A percentile compares a stretch with the other conserved stretches of the same genome.
phyloP scores from a whole-genome alignment of 441 rosid genomes.

The Adansonia grandidieri region DNA sequence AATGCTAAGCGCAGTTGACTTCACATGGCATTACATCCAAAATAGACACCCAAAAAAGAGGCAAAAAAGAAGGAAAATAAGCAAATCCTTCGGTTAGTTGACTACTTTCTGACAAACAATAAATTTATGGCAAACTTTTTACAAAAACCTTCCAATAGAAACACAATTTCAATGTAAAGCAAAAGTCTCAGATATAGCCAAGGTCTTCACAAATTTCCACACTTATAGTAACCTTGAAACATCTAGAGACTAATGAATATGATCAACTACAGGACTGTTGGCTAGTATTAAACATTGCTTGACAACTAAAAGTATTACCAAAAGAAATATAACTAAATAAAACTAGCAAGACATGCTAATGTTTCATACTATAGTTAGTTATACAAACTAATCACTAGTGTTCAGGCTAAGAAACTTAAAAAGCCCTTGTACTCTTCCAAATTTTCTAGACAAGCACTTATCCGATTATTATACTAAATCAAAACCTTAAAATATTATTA shows the following conservation, averaged over 20 bases:
- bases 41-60: slow-evolving; percentile 1
- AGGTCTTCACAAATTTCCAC: slow-evolving; percentile 6
- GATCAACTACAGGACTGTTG: neutral
- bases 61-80: neutral
- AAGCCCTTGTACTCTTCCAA: neutral
- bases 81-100: neutral
- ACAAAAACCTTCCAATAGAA: neutral
- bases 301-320: neutral
- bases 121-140: neutral
- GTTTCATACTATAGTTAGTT: neutral
- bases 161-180: neutral
- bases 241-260: slow-evolving; percentile 5
- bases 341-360: neutral
- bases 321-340: neutral
- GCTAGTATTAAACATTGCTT: slow-evolving; percentile 2
- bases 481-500: neutral
- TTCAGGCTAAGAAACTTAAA: neutral
- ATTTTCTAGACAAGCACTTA: neutral
- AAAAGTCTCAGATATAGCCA: neutral
- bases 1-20: neutral
- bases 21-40: slow-evolving; percentile 1
- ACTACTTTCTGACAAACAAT: slow-evolving; percentile 5
- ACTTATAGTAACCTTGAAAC: slow-evolving; percentile 5
- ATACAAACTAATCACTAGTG: neutral
- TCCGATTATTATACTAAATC: neutral